Base-by-base conservation (phyloP, 1,284 basidiomycete species). In the Cerioporus squamosus region DNA sequence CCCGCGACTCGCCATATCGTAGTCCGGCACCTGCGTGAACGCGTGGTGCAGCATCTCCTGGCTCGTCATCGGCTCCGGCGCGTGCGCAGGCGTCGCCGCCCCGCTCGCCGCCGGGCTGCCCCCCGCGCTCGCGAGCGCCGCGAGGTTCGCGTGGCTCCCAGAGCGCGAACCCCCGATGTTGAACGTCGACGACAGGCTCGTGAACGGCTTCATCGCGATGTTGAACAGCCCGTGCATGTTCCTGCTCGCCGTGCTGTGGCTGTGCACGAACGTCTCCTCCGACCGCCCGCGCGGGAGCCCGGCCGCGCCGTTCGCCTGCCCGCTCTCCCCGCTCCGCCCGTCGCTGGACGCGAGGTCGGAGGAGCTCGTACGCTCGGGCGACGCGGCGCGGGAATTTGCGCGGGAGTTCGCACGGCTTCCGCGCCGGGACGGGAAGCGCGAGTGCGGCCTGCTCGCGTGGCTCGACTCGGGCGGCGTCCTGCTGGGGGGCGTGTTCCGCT, bases 21-120 rank as follows among this genome's bases (percentile, higher is more conserved):
- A 97, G 68, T 90, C 84, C 1, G 95, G 95, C 20, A 97, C 94
- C 71, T 89, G 83, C 45, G 86, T 85, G 61, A 88, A 83, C 54
- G 84, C 82, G 18, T 85, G 80, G 63, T 83, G 83, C 56, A 87
- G 75, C 62, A 84, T 63, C 65, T 75, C 71, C 39, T 75, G 73
- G 23, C 73, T 75, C 55, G 75, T 68, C 55, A 72, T 70, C 42
- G 73, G 62, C 18, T 71, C 71, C 51, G 66, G 62, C 43, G 62
- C 53, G 3, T 50, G 59, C 50, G 61, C 56, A 39, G 62, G 59
- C 48, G 66, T 66, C 58, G 59, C 64, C 53, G 67, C 47, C 51
- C 63, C 56, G 38, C 53, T 22, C 26, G 38, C 50, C 45, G 8
- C 51, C 18, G 43, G 51, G 36, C 56, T 48, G 18, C 14, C 48